Conservation (phyloP, 2,329 filamentous ascomycete species). For the Hypoxylon sp. region DNA sequence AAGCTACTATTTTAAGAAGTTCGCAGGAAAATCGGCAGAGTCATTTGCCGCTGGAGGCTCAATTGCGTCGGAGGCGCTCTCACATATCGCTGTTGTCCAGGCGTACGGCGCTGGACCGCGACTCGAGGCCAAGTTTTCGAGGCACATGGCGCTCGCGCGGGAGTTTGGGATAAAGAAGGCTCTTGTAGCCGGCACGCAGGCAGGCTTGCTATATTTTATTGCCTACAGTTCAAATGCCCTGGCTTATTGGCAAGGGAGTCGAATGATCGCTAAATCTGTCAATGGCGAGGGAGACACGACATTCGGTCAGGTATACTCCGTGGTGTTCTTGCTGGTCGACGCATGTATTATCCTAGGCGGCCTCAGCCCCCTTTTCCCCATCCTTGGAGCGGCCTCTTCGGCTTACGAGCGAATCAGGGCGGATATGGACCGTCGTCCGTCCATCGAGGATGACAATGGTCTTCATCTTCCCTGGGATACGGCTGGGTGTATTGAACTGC, state of each 20-base stretch:
- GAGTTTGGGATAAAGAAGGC: constrained; percentile 72
- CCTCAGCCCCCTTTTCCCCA: constrained; percentile 74
- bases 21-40: constrained; percentile 65
- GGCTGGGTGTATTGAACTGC: constrained; percentile 37
- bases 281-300: constrained; percentile 51
- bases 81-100: constrained; percentile 73
- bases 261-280: constrained; percentile 59
- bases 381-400: constrained; percentile 71
- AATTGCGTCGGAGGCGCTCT: constrained; percentile 74
- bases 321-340: constrained; percentile 69
- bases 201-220: constrained; percentile 76
- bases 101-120: constrained; percentile 73
- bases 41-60: constrained; percentile 71
- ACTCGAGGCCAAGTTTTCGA: constrained; percentile 72
- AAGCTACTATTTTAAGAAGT: constrained; percentile 68
- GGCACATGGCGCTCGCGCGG: constrained; percentile 65
- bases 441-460: constrained; percentile 54
- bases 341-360: constrained; percentile 74
- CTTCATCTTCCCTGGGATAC: constrained; percentile 26
- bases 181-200: constrained; percentile 68
- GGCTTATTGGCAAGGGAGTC: constrained; percentile 77
- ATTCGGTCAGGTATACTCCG: constrained; percentile 62
- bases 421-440: constrained; percentile 68
- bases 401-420: constrained; percentile 71
- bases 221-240: constrained; percentile 77